Evolutionary conservation across 192 early-diverging fungal species (phyloP).

Genomic region (Backusella morwellensis): DNA sequence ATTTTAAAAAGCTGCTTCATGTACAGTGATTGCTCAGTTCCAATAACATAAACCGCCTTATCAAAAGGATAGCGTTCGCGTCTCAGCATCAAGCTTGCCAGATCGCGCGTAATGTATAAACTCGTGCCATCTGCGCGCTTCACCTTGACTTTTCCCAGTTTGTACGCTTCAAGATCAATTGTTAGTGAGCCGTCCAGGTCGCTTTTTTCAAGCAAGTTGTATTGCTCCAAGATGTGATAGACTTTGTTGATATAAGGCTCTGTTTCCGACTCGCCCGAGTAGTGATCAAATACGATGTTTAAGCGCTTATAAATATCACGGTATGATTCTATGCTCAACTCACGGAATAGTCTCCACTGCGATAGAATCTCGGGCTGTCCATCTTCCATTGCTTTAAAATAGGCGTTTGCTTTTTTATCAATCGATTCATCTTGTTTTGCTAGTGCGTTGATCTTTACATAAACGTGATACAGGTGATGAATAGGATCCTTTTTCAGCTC

Average conservation of each 20-base stretch:
- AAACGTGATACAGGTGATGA: constrained; percentile 86
- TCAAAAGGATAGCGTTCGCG: constrained; percentile 73
- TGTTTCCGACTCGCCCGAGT: constrained; percentile 90
- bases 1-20: constrained; percentile 91
- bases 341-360: constrained; percentile 84
- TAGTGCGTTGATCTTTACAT: constrained; percentile 79
- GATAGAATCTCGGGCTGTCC: constrained; percentile 61
- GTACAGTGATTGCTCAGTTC: constrained; percentile 80
- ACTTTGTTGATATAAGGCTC: constrained; percentile 60
- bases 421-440: constrained; percentile 57
- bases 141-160: constrained; percentile 73
- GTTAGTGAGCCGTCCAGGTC: constrained; percentile 70
- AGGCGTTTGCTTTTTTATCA: constrained; percentile 76
- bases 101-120: constrained; percentile 89
- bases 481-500: constrained; percentile 76
- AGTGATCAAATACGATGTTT: constrained; percentile 81
- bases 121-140: constrained; percentile 82
- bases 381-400: constrained; percentile 92
- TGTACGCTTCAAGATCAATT: constrained; percentile 72
- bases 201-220: constrained; percentile 56
- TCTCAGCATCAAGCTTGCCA: constrained; percentile 83
- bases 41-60: constrained; percentile 85
- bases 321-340: constrained; percentile 83
- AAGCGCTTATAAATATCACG: constrained; percentile 78
- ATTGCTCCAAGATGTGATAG: constrained; percentile 63